Evolutionary conservation across 331 rosid species (phyloP).

Genomic region (Spiraea crenata): DNA sequence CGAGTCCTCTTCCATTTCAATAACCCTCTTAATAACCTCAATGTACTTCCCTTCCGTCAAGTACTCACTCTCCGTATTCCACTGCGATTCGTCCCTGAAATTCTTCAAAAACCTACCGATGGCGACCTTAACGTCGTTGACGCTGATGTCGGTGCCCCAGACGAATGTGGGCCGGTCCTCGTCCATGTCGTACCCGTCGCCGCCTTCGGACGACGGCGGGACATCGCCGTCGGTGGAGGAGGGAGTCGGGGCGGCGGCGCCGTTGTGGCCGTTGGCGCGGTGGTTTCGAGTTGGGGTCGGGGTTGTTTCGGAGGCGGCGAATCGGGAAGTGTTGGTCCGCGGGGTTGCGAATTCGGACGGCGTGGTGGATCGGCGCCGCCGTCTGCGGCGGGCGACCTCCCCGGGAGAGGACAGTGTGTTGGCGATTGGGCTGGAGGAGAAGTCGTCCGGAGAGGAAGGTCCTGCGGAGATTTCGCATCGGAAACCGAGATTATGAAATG

Average conservation of each 20-base stretch:
- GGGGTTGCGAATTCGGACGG: conserved; percentile 66
- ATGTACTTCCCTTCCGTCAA: conserved; percentile 75
- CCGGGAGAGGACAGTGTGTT: conserved; percentile 79
- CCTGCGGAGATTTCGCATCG: conserved; percentile 38
- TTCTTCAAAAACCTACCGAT: conserved; percentile 73
- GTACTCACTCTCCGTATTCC: conserved; percentile 47
- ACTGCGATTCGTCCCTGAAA: conserved; percentile 53
- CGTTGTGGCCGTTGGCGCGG: conserved; percentile 19
- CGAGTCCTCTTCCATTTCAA: conserved; percentile 79
- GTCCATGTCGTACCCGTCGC: conserved; percentile 71
- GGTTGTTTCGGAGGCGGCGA: conserved; percentile 59
- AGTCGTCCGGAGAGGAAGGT: conserved; percentile 82
- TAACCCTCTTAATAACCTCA: conserved; percentile 56
- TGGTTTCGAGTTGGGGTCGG: conserved; percentile 50
- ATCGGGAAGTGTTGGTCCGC: conserved; percentile 50
- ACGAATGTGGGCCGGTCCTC: conserved; percentile 82
- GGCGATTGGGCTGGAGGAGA: conserved; percentile 78
- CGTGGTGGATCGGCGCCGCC: conserved; percentile 54
- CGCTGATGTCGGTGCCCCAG: conserved; percentile 95
- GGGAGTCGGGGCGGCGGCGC: conserved; percentile 49
- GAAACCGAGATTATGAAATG: neutral
- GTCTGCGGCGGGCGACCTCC: conserved; percentile 34
- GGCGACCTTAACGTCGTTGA: conserved; percentile 82
- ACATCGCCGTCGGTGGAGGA: conserved; percentile 63
- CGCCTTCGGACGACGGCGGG: conserved; percentile 77